Percentiles rank a stretch among this genome's conserved stretches.
phyloP scores from a whole-genome alignment of 345 rosid species.

The Lepidium sativum region DNA sequence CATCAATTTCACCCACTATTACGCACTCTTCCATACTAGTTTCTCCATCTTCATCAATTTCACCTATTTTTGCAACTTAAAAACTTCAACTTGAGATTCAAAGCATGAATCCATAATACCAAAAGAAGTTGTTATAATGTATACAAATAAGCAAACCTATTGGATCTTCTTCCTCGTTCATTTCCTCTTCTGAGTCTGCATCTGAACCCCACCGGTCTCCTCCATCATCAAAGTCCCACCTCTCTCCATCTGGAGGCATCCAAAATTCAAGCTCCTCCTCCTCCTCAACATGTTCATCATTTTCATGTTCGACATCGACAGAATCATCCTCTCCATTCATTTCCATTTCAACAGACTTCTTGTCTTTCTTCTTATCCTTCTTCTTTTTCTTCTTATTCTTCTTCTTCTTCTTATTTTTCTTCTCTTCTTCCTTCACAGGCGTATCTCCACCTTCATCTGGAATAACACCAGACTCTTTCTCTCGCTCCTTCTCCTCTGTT shows the following conservation, averaged over 20 bases:
- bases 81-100: neutral
- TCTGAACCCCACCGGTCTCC: conserved; percentile 46
- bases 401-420: conserved; percentile 28
- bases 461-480: conserved; percentile 28
- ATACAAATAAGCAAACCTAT: conserved; percentile 40
- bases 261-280: conserved; percentile 78
- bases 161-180: conserved; percentile 37
- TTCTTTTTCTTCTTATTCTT: conserved; percentile 28
- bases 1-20: conserved; percentile 13
- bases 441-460: conserved; percentile 20
- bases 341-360: conserved; percentile 1
- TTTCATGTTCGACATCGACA: conserved; percentile 13
- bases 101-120: neutral
- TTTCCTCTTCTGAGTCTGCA: no score
- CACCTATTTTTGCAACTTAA: conserved; percentile 7
- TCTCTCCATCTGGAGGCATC: conserved; percentile 84
- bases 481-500: conserved; percentile 67
- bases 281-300: conserved; percentile 28
- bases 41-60: conserved; percentile 6
- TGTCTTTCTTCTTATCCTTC: conserved; percentile 30
- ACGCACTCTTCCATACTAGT: conserved; percentile 7
- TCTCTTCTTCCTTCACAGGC: conserved; percentile 22
- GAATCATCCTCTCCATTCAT: neutral
- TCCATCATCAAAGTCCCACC: conserved; percentile 38
- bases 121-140: neutral